Percentiles rank a stretch among this genome's conserved stretches.
These are phyloP conservation scores for Komagataea norvegica DNA, from an alignment of 1,139 yeast genomes.

Conservation along the genomic window DNA sequence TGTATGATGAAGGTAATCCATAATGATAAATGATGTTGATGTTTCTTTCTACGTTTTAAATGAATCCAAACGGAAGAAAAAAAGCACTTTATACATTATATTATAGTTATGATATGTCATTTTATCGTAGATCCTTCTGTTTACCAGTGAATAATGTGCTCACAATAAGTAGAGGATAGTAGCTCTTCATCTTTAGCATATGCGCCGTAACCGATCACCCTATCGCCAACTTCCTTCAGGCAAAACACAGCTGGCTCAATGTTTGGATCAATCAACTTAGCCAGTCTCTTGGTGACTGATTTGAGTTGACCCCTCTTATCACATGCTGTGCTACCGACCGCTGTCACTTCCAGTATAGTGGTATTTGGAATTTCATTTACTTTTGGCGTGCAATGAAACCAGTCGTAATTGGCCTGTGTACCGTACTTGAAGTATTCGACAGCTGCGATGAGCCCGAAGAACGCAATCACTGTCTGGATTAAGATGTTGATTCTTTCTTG, in stretches of 20 bases:
- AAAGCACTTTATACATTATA: not conserved
- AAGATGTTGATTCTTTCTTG: conserved; percentile 25
- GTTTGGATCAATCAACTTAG: conserved; percentile 36
- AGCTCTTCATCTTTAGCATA: conserved; percentile 27
- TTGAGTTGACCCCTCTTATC: conserved; percentile 39
- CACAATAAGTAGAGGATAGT: conserved; percentile 14
- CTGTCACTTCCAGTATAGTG: conserved; percentile 30
- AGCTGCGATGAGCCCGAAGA: conserved; percentile 32
- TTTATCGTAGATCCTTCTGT: no score
- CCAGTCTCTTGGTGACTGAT: conserved; percentile 32
- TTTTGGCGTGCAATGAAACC: conserved; percentile 38
- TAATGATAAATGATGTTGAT: no score
- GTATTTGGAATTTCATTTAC: conserved; percentile 23
- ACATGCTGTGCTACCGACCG: conserved; percentile 38
- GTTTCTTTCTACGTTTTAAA: not conserved
- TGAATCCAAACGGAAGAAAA: not conserved
- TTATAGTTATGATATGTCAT: not conserved
- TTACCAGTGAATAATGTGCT: conserved; percentile 25
- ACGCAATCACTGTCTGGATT: conserved; percentile 27
- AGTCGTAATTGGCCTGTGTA: conserved; percentile 35
- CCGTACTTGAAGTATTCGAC: conserved; percentile 38
- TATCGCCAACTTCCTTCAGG: conserved; percentile 29
- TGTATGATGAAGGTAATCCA: conserved; percentile 45
- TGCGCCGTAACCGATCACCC: conserved; percentile 32
- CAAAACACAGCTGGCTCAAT: conserved; percentile 31